Conservation (phyloP, 2,329 filamentous ascomycete genomes). For the Cercospora sesami region DNA sequence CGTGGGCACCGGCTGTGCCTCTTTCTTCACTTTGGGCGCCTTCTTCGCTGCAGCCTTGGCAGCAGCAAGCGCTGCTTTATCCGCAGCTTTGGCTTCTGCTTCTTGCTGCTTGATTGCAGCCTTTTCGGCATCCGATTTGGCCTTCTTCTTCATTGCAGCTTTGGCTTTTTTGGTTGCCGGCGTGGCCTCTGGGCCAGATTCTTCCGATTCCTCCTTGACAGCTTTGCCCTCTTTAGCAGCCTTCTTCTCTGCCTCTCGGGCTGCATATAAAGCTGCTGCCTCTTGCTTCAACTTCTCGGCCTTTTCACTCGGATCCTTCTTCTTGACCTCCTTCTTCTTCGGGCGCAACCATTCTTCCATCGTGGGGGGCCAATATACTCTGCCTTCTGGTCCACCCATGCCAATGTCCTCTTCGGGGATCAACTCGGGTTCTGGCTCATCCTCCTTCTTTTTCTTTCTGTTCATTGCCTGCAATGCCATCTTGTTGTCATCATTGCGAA, state of each 20-base stretch:
- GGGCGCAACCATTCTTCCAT: slow-evolving; percentile 90
- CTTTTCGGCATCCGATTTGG: slow-evolving; percentile 29
- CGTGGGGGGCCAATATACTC: slow-evolving; percentile 87
- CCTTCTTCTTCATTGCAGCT: slow-evolving; percentile 36
- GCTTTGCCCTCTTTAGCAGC: slow-evolving; percentile 29
- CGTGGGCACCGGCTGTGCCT: slow-evolving; percentile 21
- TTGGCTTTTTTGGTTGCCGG: slow-evolving; percentile 46
- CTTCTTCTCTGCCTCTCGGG: slow-evolving; percentile 30
- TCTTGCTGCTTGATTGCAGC: slow-evolving; percentile 19
- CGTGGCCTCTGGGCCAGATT: slow-evolving; percentile 39
- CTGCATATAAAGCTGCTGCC: slow-evolving; percentile 32
- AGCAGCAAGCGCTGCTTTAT: slow-evolving; percentile 2
- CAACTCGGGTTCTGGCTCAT: slow-evolving; percentile 40
- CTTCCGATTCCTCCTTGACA: slow-evolving; percentile 32
- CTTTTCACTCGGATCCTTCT: slow-evolving; percentile 48
- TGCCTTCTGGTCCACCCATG: slow-evolving; percentile 79
- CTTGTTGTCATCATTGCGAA: slow-evolving; percentile 73
- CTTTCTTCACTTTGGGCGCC: slow-evolving; percentile 21
- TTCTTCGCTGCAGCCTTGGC: slow-evolving; percentile 2
- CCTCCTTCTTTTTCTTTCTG: slow-evolving; percentile 44
- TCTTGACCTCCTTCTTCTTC: slow-evolving; percentile 68
- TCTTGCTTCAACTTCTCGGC: slow-evolving; percentile 40
- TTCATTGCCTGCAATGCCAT: slow-evolving; percentile 41
- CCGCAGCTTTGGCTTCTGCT: slow-evolving; percentile 2
- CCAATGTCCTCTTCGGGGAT: slow-evolving; percentile 69